Conservation (phyloP, 148 eudicot species). For the Rheum nobile region DNA sequence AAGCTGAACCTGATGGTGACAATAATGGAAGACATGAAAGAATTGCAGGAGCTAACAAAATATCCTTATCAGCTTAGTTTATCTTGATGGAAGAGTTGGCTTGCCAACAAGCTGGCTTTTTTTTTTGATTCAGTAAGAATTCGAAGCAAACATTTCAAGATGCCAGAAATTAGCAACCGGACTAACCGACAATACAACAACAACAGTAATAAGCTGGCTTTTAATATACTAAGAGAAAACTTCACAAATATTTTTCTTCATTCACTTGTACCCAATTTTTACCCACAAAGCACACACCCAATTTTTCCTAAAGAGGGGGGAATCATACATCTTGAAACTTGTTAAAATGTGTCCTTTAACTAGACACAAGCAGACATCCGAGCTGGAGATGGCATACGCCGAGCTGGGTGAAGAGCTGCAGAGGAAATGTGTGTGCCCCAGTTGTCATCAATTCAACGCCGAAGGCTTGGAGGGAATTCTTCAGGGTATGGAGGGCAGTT, state of each 20-base stretch:
- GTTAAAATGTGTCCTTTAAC: slow-evolving; percentile 36
- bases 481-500: slow-evolving; percentile 21
- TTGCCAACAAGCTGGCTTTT: neutral
- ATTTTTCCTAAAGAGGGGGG: neutral
- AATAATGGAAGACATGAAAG: slow-evolving; percentile 38
- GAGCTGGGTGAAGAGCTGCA: slow-evolving; percentile 63
- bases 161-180: too few species aligned
- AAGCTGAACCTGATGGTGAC: slow-evolving; percentile 46
- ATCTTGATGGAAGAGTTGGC: neutral
- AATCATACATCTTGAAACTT: neutral
- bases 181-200: too few species aligned
- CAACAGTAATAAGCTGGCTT: too few species aligned
- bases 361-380: slow-evolving; percentile 51
- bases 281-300: neutral
- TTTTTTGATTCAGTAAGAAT: too few species aligned
- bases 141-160: too few species aligned
- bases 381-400: slow-evolving; percentile 42
- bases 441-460: slow-evolving; percentile 48
- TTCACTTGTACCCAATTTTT: neutral
- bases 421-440: slow-evolving; percentile 52
- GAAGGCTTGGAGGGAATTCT: slow-evolving; percentile 49
- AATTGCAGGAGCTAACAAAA: slow-evolving; percentile 53
- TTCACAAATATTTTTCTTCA: too few species aligned
- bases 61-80: slow-evolving; percentile 35
- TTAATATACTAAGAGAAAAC: too few species aligned